Evolutionary conservation across 768 basidiomycete genomes (phyloP), one percentile per base, ranked within the genome.

Genomic region (Pholiota microspora): DNA sequence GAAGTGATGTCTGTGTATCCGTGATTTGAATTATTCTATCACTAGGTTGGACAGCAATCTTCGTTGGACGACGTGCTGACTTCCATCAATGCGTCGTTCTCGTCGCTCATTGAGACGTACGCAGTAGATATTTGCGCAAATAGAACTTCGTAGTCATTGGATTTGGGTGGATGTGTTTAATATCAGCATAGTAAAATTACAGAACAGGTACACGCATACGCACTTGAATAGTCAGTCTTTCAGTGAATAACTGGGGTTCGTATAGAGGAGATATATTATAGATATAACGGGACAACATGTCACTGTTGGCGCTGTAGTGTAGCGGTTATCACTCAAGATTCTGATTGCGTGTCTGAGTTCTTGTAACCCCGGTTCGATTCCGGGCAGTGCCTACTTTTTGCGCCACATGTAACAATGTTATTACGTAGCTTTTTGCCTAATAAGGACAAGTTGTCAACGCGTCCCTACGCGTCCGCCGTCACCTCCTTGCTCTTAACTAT

Each of bases 291-390:
- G 8, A 7, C 7, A 36, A 36, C 7, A 7, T 15, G 35, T 4
- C 7, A 9, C 16, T 18, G 40, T 23, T 5, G 67, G 64, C 62
- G 54, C 61, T 61, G 61, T 71, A 69, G 68, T 69, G 70, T 69
- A 69, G 67, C 64, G 67, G 70, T 71, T 69, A 69, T 71, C 69
- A 68, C 69, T 66, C 68, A 63, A 65, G 70, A 69, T 69, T 68
- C 66, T 71, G 68, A 68, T 55, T 7, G 4, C 16, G 8, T 35
- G 24, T 53, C 32, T 21, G 55, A 57, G 10, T 71, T 71, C 70
- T 67, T 66, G 70, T 66, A 68, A 71, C 70, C 69, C 67, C 65
- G 67, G 68, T 70, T 71, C 68, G 68, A 69, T 59, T 67, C 67
- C 66, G 66, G 68, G 69, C 64, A 62, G 61, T 63, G 63, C 70